These are phyloP conservation scores for Aurinia saxatilis DNA, from an alignment of 345 rosid genomes.

Conservation along the genomic window DNA sequence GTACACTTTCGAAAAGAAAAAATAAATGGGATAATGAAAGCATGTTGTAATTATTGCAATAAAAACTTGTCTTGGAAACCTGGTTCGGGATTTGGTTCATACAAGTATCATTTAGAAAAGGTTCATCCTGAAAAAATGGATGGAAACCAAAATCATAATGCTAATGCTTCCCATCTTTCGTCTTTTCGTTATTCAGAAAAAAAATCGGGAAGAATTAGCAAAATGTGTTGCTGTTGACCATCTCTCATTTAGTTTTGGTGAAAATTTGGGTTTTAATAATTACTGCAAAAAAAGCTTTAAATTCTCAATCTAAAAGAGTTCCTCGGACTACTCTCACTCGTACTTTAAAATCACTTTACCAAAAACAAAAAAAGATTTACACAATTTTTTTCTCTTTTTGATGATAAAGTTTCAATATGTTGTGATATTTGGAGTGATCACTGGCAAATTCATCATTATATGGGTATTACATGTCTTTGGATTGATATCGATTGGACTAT, in stretches of 20 bases:
- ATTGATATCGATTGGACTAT: background rate
- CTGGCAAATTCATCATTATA: background rate
- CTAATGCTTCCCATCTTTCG: background rate
- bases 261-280: background rate
- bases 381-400: too few relatives aligned
- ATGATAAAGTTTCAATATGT: background rate
- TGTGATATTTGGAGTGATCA: constrained; percentile 1
- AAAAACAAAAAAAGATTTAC: background rate
- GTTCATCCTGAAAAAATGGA: background rate
- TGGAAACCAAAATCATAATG: background rate
- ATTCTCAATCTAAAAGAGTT: background rate
- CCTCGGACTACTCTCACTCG: background rate
- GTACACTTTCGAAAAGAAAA: background rate
- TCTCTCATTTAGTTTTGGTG: background rate
- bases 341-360: background rate
- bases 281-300: background rate
- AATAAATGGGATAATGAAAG: background rate
- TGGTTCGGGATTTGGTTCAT: background rate
- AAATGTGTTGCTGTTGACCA: too few relatives aligned
- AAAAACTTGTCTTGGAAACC: background rate
- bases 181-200: too few relatives aligned
- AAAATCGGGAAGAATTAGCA: too few relatives aligned
- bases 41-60: background rate
- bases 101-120: background rate
- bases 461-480: background rate